phyloP scores from a whole-genome alignment of 306 rosid genomes.

The Arachis stenosperma region DNA sequence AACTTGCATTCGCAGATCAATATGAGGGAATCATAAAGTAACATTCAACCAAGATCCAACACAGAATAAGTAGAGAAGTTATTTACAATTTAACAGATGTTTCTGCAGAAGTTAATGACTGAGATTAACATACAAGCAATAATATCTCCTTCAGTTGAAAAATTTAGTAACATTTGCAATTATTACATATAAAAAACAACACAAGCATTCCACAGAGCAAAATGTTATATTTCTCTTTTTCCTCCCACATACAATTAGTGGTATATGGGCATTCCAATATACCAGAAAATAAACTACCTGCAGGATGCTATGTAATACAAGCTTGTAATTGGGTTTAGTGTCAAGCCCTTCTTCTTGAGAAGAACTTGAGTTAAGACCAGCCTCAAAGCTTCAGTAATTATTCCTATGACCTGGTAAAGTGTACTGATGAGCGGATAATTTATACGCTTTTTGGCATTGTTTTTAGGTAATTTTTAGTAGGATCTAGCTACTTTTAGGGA shows the following conservation, averaged over 20 bases:
- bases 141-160: neutral
- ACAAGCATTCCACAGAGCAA: slow-evolving; percentile 5
- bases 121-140: slow-evolving; percentile 2
- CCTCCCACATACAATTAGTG: slow-evolving; percentile 8
- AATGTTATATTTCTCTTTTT: neutral
- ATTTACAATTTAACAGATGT: neutral
- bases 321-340: slow-evolving; percentile 91
- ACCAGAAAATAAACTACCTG: slow-evolving; percentile 66
- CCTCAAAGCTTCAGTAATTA: slow-evolving; percentile 95
- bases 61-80: slow-evolving; percentile 29
- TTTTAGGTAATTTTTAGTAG: no score
- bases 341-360: slow-evolving; percentile 95
- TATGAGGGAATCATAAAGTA: slow-evolving; percentile 15
- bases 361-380: slow-evolving; percentile 99
- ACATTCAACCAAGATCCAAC: slow-evolving; percentile 21
- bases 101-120: slow-evolving; percentile 5
- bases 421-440: no score
- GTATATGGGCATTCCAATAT: slow-evolving; percentile 17
- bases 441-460: no score
- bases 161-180: slow-evolving; percentile 14
- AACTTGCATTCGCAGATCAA: slow-evolving; percentile 8
- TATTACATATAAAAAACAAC: slow-evolving; percentile 23
- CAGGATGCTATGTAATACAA: slow-evolving; percentile 98
- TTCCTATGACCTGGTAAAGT: slow-evolving; percentile 92
- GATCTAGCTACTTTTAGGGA: no score